phyloP scores from a whole-genome alignment of 23 red algal genomes.

The Gracilaria vermiculophylla region DNA sequence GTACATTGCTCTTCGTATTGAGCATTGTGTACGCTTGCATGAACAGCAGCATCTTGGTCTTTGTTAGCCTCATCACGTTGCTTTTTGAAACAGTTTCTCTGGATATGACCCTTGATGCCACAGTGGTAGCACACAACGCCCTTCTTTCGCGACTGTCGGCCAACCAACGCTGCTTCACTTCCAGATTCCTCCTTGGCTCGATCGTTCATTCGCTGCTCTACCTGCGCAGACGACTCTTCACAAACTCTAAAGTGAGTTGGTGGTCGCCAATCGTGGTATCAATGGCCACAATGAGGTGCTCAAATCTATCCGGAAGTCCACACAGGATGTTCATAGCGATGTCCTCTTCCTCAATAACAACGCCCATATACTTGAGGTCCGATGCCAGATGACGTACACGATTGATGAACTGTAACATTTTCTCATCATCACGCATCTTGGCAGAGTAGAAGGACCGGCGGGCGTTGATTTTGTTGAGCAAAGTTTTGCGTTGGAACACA shows the following conservation, averaged over 20 bases:
- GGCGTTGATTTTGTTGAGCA: conserved; percentile 17
- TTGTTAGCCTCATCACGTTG: conserved; percentile 28
- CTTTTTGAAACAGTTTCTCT: conserved; percentile 19
- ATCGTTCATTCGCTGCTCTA: conserved; percentile 25
- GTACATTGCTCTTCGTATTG: background rate
- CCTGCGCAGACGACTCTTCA: conserved; percentile 48
- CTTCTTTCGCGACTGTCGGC: background rate
- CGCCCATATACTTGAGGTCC: conserved; percentile 15
- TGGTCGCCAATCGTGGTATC: conserved; percentile 18
- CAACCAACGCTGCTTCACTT: too few species aligned
- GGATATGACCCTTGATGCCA: conserved; percentile 9
- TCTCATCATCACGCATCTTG: conserved; percentile 40
- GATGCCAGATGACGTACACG: background rate
- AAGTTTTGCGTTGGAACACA: too few species aligned
- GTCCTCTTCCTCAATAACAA: conserved; percentile 14
- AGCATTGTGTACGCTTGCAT: background rate
- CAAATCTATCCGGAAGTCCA: conserved; percentile 1
- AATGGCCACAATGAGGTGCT: conserved; percentile 33
- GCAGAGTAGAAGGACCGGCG: conserved; percentile 27
- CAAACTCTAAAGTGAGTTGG: conserved; percentile 30
- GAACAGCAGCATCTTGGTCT: background rate
- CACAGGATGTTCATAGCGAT: conserved; percentile 25
- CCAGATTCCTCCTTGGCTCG: background rate
- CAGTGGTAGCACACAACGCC: background rate
- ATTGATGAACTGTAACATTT: conserved; percentile 27